These are phyloP conservation scores for Penicillium sp. DNA, from an alignment of 2,329 filamentous ascomycete genomes.

Conservation along the genomic window DNA sequence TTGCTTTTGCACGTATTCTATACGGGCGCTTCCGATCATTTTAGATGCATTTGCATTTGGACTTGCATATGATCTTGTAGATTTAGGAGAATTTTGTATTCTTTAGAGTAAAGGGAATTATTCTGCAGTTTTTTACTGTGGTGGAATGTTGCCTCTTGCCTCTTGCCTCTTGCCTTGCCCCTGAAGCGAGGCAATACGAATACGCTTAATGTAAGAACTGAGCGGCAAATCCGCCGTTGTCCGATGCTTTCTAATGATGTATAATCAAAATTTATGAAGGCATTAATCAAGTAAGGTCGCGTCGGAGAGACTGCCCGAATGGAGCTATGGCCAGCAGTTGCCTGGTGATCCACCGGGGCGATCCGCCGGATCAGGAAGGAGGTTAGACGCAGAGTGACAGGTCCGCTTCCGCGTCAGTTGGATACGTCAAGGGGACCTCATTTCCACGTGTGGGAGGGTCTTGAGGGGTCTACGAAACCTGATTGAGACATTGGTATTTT, in stretches of 20 bases:
- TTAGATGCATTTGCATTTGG: neutral
- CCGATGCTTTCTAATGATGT: neutral
- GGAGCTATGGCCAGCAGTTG: constrained; percentile 34
- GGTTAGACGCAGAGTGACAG: constrained; percentile 12
- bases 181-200: too few species aligned
- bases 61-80: neutral
- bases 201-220: too few species aligned
- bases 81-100: too few species aligned
- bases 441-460: constrained; percentile 10
- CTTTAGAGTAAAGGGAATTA: too few species aligned
- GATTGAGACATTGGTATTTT: neutral
- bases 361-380: constrained; percentile 25
- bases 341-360: constrained; percentile 21
- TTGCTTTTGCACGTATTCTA: neutral
- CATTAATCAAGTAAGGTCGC: neutral
- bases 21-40: neutral
- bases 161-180: neutral
- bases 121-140: too few species aligned
- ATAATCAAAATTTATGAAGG: neutral
- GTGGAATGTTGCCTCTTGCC: neutral
- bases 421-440: constrained; percentile 10
- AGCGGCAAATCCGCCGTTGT: neutral
- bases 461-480: neutral
- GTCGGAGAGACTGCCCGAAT: constrained; percentile 22
- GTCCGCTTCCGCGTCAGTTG: constrained; percentile 7